phyloP scores from a whole-genome alignment of 2,329 filamentous ascomycete genomes.

The Escovopsis sp. region DNA sequence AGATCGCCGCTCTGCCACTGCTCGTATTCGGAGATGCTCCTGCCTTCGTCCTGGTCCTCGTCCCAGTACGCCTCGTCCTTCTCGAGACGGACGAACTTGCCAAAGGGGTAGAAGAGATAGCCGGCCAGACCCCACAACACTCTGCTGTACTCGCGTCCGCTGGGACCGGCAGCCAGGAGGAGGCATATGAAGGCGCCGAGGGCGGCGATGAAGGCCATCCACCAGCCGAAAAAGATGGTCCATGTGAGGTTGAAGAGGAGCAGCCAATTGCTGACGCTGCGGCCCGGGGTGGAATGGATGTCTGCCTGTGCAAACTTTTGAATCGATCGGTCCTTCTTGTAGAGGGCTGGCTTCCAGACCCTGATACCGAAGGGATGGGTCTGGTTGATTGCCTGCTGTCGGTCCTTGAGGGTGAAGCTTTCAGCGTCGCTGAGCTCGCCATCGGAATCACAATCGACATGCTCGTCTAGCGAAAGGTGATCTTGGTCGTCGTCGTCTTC shows the following conservation, averaged over 20 bases:
- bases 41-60: conserved; percentile 87
- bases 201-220: conserved; percentile 67
- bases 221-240: conserved; percentile 91
- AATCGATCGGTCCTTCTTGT: conserved; percentile 94
- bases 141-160: conserved; percentile 71
- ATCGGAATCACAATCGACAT: conserved; percentile 49
- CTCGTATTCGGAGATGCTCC: conserved; percentile 96
- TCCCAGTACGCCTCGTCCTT: conserved; percentile 89
- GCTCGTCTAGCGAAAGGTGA: conserved; percentile 30
- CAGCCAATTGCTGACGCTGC: conserved; percentile 70
- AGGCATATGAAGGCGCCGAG: conserved; percentile 66
- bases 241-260: conserved; percentile 80
- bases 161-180: conserved; percentile 61
- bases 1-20: conserved; percentile 97
- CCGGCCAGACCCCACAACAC: conserved; percentile 71
- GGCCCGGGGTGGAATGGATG: conserved; percentile 88
- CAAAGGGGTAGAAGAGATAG: conserved; percentile 92
- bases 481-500: conserved; percentile 22
- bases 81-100: conserved; percentile 85
- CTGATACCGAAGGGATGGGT: conserved; percentile 98
- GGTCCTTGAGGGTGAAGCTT: conserved; percentile 93
- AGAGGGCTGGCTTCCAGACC: conserved; percentile 95
- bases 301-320: conserved; percentile 93
- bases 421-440: conserved; percentile 76
- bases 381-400: conserved; percentile 95